Percentiles rank a stretch among this genome's conserved stretches.
phyloP scores from a whole-genome alignment of 805 yeast species.

The Candida railenensis region DNA sequence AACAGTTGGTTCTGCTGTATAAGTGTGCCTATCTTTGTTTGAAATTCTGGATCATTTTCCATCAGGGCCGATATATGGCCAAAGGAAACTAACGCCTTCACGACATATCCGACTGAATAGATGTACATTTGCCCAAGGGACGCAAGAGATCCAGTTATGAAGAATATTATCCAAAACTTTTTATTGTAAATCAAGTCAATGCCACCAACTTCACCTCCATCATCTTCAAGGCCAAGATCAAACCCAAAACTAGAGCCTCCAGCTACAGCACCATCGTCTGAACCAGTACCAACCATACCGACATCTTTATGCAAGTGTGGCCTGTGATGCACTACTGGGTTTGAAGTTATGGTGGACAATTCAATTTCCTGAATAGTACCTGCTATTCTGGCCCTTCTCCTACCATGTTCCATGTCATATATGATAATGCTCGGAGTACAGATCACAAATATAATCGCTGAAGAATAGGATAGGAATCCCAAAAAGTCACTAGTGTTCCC shows the following conservation, averaged over 20 bases:
- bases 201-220: constrained; percentile 12
- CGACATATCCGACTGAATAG: constrained; percentile 46
- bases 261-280: neutral
- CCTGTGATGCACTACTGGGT: neutral
- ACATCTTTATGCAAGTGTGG: too few species aligned
- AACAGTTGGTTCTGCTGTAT: constrained; percentile 60
- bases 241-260: constrained; percentile 11
- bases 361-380: constrained; percentile 6
- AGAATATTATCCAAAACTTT: constrained; percentile 39
- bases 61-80: constrained; percentile 9
- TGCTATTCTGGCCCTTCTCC: constrained; percentile 5
- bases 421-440: constrained; percentile 48
- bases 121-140: constrained; percentile 48
- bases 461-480: constrained; percentile 43
- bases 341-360: constrained; percentile 4
- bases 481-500: constrained; percentile 58
- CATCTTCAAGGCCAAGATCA: neutral
- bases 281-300: neutral
- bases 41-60: constrained; percentile 8
- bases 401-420: constrained; percentile 33
- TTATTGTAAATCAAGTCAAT: constrained; percentile 18
- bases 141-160: constrained; percentile 38
- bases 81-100: constrained; percentile 31
- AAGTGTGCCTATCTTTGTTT: constrained; percentile 22
- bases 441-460: constrained; percentile 39